A percentile compares a stretch with the other conserved stretches of the same genome.
Conservation (phyloP, 805 yeast species). For the Kluyveromyces nonfermentans region DNA sequence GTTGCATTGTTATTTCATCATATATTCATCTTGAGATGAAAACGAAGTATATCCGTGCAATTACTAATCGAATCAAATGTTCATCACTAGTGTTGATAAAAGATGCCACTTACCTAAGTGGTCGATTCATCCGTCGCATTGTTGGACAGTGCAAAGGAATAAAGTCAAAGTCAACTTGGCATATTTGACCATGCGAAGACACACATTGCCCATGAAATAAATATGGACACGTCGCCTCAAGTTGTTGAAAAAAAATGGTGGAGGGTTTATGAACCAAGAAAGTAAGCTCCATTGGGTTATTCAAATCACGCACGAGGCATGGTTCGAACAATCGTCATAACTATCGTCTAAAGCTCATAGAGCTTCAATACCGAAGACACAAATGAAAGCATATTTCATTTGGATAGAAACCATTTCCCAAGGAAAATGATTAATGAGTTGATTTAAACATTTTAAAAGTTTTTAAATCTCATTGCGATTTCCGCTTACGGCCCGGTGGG, state of each 20-base stretch:
- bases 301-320: conserved; percentile 11
- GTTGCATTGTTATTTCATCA: conserved; percentile 76
- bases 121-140: background rate
- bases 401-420: conserved; percentile 13
- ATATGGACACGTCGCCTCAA: conserved; percentile 18
- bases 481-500: conserved; percentile 66
- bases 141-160: background rate
- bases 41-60: background rate
- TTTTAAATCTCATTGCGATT: conserved; percentile 40
- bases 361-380: conserved; percentile 54
- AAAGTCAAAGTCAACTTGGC: conserved; percentile 38
- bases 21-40: conserved; percentile 11
- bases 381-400: conserved; percentile 7
- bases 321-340: conserved; percentile 50
- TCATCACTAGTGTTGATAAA: background rate
- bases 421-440: conserved; percentile 26
- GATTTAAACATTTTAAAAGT: conserved; percentile 28
- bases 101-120: background rate
- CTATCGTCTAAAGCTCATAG: conserved; percentile 54
- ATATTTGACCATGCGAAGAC: conserved; percentile 55
- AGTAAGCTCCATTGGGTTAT: conserved; percentile 86
- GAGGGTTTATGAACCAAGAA: conserved; percentile 51
- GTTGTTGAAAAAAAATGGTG: conserved; percentile 18
- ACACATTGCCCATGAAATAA: conserved; percentile 6
- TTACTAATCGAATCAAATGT: background rate